Base-by-base conservation (phyloP, 148 eudicot species). In the Persicaria tinctoria region DNA sequence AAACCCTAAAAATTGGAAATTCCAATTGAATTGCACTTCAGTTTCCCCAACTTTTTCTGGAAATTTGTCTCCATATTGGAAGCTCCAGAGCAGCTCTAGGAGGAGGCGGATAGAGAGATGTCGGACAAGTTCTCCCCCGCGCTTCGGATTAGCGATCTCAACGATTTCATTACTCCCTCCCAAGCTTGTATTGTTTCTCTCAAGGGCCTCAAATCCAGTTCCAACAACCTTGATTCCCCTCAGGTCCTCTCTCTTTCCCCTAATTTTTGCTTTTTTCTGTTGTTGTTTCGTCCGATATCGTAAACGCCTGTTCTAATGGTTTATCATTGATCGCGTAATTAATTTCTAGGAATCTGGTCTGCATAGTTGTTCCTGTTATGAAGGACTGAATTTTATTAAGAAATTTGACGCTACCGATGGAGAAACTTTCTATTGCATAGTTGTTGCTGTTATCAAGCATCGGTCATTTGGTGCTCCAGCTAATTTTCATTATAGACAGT, bases 141-240 rank as follows among this genome's bases (percentile, higher is more conserved):
- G 53, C 79, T 93, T 11, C 83, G 93, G 68, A 88, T 91, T 9
- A 87, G 95, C 20, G 98, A 93, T 77, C 80, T 93, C 68, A 93
- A 91, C 76, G 98, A 93, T 79, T 93, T 81, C 80, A 91, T 93
- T 51, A 89, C 97, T 0, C 98, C 98, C 0, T 86, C 98, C 0
- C 97, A 93, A 80, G 97, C 91, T 51, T 93, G 98, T 75, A 88
- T 93, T 50, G 88, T 93, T 76, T 87, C 90, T 59, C 85, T 87
- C n/a, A 85, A 82, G 51, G 81, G 83, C 14, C 56, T 71, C 46
- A 85, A 85, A 81, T 75, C 82, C 66, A 70, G 59, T 13, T 49
- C 63, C 56, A 4, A 63, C 50, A 75, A 73, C 66, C 38, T 18
- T 6, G 77, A 76, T 54, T 41, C 51, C 63, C 51, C 5, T 4